phyloP scores from a whole-genome alignment of 2,329 filamentous ascomycete species.

The Alternaria dauci region DNA sequence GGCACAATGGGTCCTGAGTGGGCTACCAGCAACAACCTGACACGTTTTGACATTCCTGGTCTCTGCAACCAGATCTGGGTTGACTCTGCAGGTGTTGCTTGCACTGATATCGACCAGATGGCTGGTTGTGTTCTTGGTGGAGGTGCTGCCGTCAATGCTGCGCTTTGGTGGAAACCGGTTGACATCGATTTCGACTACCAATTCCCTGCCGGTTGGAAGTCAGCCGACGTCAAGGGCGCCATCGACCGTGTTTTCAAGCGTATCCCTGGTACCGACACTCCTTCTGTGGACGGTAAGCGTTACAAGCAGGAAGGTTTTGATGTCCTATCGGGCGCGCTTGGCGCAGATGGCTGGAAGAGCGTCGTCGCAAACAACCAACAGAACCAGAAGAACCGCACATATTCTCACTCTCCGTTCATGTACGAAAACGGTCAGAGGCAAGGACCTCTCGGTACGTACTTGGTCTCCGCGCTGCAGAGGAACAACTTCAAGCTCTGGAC shows the following conservation, averaged over 20 bases:
- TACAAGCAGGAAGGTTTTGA: constrained; percentile 74
- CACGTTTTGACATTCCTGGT: constrained; percentile 75
- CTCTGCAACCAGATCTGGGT: constrained; percentile 76
- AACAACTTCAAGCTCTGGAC: constrained; percentile 73
- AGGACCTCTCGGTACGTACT: constrained; percentile 75
- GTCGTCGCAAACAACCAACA: constrained; percentile 68
- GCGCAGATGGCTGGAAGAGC: constrained; percentile 67
- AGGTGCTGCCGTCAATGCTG: constrained; percentile 71
- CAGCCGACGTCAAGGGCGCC: constrained; percentile 66
- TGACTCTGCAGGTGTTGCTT: constrained; percentile 69
- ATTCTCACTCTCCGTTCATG: constrained; percentile 72
- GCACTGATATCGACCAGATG: constrained; percentile 76
- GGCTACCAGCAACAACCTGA: constrained; percentile 69
- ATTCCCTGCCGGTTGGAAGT: constrained; percentile 76
- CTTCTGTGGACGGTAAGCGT: constrained; percentile 71
- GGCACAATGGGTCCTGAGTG: constrained; percentile 69
- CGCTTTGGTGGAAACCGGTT: constrained; percentile 73
- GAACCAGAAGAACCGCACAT: constrained; percentile 71
- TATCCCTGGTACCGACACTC: constrained; percentile 73
- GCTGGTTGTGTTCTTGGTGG: constrained; percentile 76
- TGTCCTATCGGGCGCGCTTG: constrained; percentile 67
- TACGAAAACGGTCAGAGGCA: constrained; percentile 71
- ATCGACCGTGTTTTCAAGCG: constrained; percentile 70
- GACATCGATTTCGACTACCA: constrained; percentile 74
- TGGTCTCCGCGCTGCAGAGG: constrained; percentile 67